phyloP scores from a whole-genome alignment of 768 basidiomycete genomes.

The Podaxis sp. region DNA sequence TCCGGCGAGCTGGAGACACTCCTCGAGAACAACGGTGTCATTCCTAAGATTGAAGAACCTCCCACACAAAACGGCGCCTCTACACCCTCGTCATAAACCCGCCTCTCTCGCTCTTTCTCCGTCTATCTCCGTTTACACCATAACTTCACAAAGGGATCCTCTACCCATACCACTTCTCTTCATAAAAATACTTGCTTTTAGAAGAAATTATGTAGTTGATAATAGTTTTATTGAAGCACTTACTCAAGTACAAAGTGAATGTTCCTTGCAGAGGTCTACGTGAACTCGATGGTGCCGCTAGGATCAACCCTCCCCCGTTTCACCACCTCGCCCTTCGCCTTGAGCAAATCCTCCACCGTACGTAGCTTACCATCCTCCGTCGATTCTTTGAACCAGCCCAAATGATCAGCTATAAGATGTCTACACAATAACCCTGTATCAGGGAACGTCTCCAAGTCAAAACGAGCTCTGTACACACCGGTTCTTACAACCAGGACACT shows the following conservation, averaged over 20 bases:
- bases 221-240: not conserved
- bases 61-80: constrained; percentile 10
- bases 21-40: constrained; percentile 67
- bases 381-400: constrained; percentile 89
- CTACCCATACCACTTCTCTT: not conserved
- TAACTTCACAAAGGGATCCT: not conserved
- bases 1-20: constrained; percentile 89
- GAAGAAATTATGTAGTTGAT: not conserved
- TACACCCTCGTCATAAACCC: not conserved
- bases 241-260: not conserved
- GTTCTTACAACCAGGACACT: constrained; percentile 90
- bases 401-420: constrained; percentile 85
- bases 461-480: constrained; percentile 42
- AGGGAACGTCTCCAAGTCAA: not conserved
- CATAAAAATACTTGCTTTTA: not conserved
- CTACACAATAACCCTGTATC: constrained; percentile 33
- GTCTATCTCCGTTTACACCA: not conserved
- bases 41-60: constrained; percentile 47
- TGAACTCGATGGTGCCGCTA: constrained; percentile 58
- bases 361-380: constrained; percentile 69
- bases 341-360: constrained; percentile 83
- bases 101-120: not conserved
- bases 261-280: constrained; percentile 20
- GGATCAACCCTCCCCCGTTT: constrained; percentile 46
- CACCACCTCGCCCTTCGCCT: constrained; percentile 77